Evolutionary conservation across 2,329 filamentous ascomycete genomes (phyloP).

Genomic region (Colletotrichum sp.): DNA sequence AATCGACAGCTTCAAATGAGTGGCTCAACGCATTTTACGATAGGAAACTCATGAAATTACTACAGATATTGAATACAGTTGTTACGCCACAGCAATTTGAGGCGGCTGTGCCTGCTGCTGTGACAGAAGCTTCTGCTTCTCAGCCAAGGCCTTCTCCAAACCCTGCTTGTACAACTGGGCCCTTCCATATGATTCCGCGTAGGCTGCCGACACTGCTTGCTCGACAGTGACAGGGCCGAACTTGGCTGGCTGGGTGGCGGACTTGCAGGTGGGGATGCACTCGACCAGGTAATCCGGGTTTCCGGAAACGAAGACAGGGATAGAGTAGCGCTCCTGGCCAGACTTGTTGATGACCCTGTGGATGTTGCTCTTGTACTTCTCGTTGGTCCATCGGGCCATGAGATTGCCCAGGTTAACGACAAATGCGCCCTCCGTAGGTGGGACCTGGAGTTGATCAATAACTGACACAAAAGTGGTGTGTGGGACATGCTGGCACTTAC

Average conservation of each 20-base stretch:
- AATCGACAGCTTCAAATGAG: background rate
- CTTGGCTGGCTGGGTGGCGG: conserved; percentile 26
- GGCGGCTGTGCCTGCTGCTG: background rate
- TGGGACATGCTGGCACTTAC: conserved; percentile 24
- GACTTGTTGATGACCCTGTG: conserved; percentile 62
- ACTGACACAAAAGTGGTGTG: background rate
- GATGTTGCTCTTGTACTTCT: conserved; percentile 55
- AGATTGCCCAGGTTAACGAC: conserved; percentile 59
- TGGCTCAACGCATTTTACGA: background rate
- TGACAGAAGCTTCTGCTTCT: background rate
- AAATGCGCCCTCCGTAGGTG: conserved; percentile 48
- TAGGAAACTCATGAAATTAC: background rate
- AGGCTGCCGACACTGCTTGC: conserved; percentile 34
- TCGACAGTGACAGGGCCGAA: conserved; percentile 36
- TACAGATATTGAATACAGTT: background rate
- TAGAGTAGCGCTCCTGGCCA: conserved; percentile 54
- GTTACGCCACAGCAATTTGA: conserved; percentile 4
- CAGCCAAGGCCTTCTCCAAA: conserved; percentile 20
- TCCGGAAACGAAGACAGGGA: conserved; percentile 63
- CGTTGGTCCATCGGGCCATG: conserved; percentile 54
- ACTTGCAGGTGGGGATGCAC: conserved; percentile 35
- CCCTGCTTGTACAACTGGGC: conserved; percentile 35
- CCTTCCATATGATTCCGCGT: conserved; percentile 36
- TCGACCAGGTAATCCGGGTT: conserved; percentile 48
- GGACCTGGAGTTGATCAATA: conserved; percentile 31